Base-by-base conservation (phyloP, 106 monocot species). In the Dioscorea alata region DNA sequence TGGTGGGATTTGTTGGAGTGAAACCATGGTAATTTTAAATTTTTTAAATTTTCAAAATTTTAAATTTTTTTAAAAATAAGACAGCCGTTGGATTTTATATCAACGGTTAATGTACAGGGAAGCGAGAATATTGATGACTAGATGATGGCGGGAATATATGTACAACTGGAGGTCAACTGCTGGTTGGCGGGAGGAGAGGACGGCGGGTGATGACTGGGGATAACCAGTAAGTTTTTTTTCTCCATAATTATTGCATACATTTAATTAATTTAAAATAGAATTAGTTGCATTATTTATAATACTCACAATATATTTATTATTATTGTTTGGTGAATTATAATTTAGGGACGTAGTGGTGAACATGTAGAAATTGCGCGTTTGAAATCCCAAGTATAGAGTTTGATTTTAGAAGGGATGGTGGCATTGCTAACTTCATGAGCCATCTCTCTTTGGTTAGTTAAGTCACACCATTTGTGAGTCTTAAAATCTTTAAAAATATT, bases 1-100 rank as follows among this genome's bases (percentile, higher is more conserved):
- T 6, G 81, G 71, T 81, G 72, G 72, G 81, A 81, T 76, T 76
- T 72, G 68, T 76, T 68, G 72, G 62, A 64, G 65, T 60, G 65
- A 75, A 74, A 53, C 51, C 23, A 4, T 48, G 7, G 59, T 20
- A 50, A 60, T 28, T 28, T 28, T 28, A 75, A 58, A 19, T 12
- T 0, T 7, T 4, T 22, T 8, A 18, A 50, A 49, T 67, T 60
- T n/a, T 53, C 22, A 48, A 60, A 60, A 32, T 33, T 34, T 33
- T 20, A 21, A 23, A 1, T n/a, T n/a, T n/a, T n/a, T n/a, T n/a
- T n/a, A 42, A 35, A 13, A 4, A 17, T 12, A 34, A 8, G 33
- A 4, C 6, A 4, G 12, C n/a, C 54, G 54, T 19, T 0, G 18
- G 19, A 16, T 19, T 16, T 54, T 34, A 48, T 9, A 48, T 33